Percentiles rank a stretch among this genome's conserved stretches.
Conservation (phyloP, 2,329 filamentous ascomycete species). For the Penicillium polonicum region DNA sequence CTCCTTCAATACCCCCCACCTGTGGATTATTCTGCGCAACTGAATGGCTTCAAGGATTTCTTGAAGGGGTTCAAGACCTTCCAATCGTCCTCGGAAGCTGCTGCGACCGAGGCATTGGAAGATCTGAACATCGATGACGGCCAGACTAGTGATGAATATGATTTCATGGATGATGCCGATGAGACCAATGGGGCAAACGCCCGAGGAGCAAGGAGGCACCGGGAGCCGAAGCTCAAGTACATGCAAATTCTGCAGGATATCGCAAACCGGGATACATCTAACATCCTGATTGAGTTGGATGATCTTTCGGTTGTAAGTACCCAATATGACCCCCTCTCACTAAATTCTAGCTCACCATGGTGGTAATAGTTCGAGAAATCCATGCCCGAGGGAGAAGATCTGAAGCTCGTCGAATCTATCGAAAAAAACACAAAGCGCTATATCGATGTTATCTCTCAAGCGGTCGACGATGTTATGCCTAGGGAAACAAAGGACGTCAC, state of each 20-base stretch:
- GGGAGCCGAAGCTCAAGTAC: constrained; percentile 76
- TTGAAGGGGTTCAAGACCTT: constrained; percentile 78
- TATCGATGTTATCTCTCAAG: constrained; percentile 83
- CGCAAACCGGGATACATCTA: constrained; percentile 72
- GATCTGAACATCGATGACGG: constrained; percentile 85
- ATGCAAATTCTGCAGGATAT: constrained; percentile 82
- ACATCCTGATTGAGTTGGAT: constrained; percentile 84
- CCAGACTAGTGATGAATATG: constrained; percentile 83
- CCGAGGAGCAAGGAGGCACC: constrained; percentile 51
- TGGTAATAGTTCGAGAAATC: constrained; percentile 68
- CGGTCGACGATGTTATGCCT: constrained; percentile 84
- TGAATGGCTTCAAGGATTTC: constrained; percentile 79
- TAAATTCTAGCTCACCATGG: constrained; percentile 2
- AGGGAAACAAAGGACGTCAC: constrained; percentile 72
- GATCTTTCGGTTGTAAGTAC: constrained; percentile 70
- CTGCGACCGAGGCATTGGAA: constrained; percentile 77
- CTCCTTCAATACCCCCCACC: constrained; percentile 74
- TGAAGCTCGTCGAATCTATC: constrained; percentile 72
- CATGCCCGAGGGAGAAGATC: constrained; percentile 65
- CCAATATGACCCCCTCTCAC: neutral
- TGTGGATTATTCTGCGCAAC: constrained; percentile 85
- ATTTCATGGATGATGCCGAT: constrained; percentile 84
- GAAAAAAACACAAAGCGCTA: constrained; percentile 93
- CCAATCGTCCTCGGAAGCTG: constrained; percentile 61
- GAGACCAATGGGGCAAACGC: constrained; percentile 47